Evolutionary conservation across 2,329 filamentous ascomycete genomes (phyloP).

Genomic region (Verticillium dahliae): DNA sequence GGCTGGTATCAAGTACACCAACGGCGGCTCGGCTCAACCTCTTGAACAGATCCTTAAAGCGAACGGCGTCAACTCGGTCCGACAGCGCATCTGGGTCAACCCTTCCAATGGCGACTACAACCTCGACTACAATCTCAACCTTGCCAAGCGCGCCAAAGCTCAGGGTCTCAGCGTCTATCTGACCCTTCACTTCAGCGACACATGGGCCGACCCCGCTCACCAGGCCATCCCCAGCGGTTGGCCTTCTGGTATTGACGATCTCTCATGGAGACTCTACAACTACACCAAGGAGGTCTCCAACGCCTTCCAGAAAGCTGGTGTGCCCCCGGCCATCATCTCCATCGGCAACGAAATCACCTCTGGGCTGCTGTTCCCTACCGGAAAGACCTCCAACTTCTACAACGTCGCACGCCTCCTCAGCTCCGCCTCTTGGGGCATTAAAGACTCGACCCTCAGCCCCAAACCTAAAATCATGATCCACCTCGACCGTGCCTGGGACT

Average conservation of each 20-base stretch:
- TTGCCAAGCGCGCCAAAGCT: slow-evolving; percentile 59
- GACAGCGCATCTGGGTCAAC: slow-evolving; percentile 68
- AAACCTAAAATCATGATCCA: slow-evolving; percentile 68
- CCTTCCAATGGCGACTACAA: slow-evolving; percentile 58
- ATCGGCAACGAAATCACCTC: slow-evolving; percentile 69
- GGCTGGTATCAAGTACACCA: slow-evolving; percentile 52
- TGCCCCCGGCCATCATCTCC: slow-evolving; percentile 56
- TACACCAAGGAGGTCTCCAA: slow-evolving; percentile 61
- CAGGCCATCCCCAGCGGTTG: slow-evolving; percentile 59
- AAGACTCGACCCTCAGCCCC: slow-evolving; percentile 49
- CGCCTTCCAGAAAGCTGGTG: slow-evolving; percentile 46
- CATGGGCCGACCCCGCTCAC: slow-evolving; percentile 62
- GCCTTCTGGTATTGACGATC: slow-evolving; percentile 50
- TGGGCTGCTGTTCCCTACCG: slow-evolving; percentile 62
- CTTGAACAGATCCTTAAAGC: slow-evolving; percentile 57
- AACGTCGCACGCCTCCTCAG: slow-evolving; percentile 61
- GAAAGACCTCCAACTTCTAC: slow-evolving; percentile 43
- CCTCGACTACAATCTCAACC: slow-evolving; percentile 61
- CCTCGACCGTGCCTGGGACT: slow-evolving; percentile 70
- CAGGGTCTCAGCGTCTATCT: slow-evolving; percentile 56
- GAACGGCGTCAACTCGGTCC: slow-evolving; percentile 62
- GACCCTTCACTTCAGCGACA: slow-evolving; percentile 62
- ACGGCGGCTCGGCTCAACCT: slow-evolving; percentile 41
- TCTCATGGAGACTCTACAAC: slow-evolving; percentile 59
- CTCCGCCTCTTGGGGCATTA: slow-evolving; percentile 57